These are phyloP conservation scores for Microdochium trichocladiopsis DNA, from an alignment of 2,329 filamentous ascomycete species.

Conservation along the genomic window DNA sequence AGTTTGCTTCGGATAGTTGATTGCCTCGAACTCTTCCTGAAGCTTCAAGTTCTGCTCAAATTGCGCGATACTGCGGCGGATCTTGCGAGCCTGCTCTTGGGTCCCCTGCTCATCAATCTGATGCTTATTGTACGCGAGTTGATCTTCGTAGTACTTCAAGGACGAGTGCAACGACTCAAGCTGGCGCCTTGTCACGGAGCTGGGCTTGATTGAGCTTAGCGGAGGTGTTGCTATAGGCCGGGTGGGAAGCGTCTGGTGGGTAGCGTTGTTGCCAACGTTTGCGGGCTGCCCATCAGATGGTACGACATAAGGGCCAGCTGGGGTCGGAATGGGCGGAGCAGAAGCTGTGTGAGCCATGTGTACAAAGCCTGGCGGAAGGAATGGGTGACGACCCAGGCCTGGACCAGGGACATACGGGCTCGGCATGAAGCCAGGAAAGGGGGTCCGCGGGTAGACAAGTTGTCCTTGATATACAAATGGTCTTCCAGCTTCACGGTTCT, in stretches of 20 bases:
- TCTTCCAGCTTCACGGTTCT: constrained; percentile 4
- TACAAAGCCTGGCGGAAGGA: constrained; percentile 8
- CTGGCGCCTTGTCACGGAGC: constrained; percentile 54
- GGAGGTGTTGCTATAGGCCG: constrained; percentile 24
- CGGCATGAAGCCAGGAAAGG: constrained; percentile 11
- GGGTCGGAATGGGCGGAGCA: constrained; percentile 4
- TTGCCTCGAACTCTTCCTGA: constrained; percentile 38
- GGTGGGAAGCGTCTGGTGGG: constrained; percentile 7
- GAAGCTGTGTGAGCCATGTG: constrained; percentile 9
- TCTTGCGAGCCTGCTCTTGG: constrained; percentile 30
- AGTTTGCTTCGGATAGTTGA: constrained; percentile 27
- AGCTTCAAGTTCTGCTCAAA: constrained; percentile 39
- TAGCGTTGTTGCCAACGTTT: not conserved
- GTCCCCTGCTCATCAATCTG: constrained; percentile 52
- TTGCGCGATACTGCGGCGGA: constrained; percentile 38
- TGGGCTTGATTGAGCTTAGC: constrained; percentile 52
- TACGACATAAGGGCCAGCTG: not conserved
- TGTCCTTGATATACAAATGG: constrained; percentile 39
- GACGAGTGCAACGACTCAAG: constrained; percentile 42
- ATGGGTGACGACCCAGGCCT: constrained; percentile 8
- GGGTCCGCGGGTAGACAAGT: constrained; percentile 26
- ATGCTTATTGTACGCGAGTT: constrained; percentile 54
- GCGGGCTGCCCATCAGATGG: not conserved
- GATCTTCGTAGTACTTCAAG: constrained; percentile 50
- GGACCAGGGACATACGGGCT: constrained; percentile 12